Percentiles rank a stretch among this genome's conserved stretches.
These are phyloP conservation scores for Polyplosphaeria fusca DNA, from an alignment of 495 filamentous ascomycete genomes.

Conservation along the genomic window DNA sequence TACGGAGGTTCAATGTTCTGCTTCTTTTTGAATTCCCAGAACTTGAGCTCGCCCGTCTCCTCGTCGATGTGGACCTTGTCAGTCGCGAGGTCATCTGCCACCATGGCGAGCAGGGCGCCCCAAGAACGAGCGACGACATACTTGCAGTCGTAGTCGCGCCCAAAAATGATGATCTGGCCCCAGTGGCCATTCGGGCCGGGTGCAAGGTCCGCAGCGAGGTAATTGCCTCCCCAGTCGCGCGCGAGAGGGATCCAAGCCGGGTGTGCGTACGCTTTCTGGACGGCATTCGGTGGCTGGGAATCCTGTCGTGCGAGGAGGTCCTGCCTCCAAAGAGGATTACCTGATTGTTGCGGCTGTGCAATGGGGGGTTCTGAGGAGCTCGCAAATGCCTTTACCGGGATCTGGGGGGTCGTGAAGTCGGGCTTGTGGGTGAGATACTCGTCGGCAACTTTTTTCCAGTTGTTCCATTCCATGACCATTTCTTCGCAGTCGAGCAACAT, in stretches of 20 bases:
- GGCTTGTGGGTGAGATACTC: slow-evolving; percentile 68
- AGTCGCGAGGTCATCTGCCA: slow-evolving; percentile 85
- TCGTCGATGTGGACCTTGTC: slow-evolving; percentile 88
- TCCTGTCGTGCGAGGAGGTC: slow-evolving; percentile 82
- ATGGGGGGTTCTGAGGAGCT: slow-evolving; percentile 48
- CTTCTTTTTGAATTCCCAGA: slow-evolving; percentile 78
- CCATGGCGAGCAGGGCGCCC: slow-evolving; percentile 77
- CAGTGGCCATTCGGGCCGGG: slow-evolving; percentile 87
- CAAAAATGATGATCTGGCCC: slow-evolving; percentile 96
- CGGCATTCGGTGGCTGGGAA: slow-evolving; percentile 77
- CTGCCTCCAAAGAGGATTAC: slow-evolving; percentile 72
- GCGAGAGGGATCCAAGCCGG: slow-evolving; percentile 94
- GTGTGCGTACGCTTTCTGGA: slow-evolving; percentile 92
- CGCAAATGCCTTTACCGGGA: slow-evolving; percentile 65
- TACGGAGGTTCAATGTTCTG: slow-evolving; percentile 89
- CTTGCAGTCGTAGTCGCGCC: slow-evolving; percentile 97
- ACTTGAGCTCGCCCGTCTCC: slow-evolving; percentile 83
- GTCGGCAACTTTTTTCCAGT: slow-evolving; percentile 89
- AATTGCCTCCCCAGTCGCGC: slow-evolving; percentile 98
- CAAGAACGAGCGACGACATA: slow-evolving; percentile 93
- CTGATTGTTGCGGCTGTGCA: slow-evolving; percentile 40
- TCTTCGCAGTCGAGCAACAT: slow-evolving; percentile 99
- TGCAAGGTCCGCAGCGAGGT: slow-evolving; percentile 88
- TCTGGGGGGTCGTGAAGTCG: slow-evolving; percentile 46
- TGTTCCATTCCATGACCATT: slow-evolving; percentile 95